Conservation (phyloP, 106 monocot genomes). For the Dendrobium chrysotoxum region DNA sequence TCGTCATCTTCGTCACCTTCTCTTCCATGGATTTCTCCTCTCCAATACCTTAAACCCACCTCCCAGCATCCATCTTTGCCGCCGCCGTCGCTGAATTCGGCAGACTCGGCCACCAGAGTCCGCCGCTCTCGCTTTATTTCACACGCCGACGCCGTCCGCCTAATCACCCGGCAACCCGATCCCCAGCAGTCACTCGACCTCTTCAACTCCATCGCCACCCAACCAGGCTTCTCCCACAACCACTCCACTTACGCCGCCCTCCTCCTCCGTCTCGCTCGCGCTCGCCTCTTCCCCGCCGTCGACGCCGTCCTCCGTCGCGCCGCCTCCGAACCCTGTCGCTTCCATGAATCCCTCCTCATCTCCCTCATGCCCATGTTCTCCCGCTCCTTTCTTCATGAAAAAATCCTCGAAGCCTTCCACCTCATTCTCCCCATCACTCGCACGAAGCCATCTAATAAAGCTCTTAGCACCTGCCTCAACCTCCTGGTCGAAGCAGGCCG, state of each 20-base stretch:
- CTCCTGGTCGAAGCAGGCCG: conserved; percentile 39
- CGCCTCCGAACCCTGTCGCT: conserved; percentile 47
- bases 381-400: conserved; percentile 23
- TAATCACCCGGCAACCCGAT: conserved; percentile 36
- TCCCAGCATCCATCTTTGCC: neutral
- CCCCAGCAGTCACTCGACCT: conserved; percentile 74
- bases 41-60: conserved; percentile 25
- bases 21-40: conserved; percentile 62
- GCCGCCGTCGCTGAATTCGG: conserved; percentile 2
- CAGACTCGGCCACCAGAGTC: neutral
- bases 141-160: conserved; percentile 46
- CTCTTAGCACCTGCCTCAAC: conserved; percentile 58
- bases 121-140: conserved; percentile 35
- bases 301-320: conserved; percentile 47
- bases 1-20: conserved; percentile 9
- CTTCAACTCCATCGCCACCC: conserved; percentile 56
- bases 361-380: conserved; percentile 55
- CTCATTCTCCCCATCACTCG: conserved; percentile 55
- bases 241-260: conserved; percentile 69
- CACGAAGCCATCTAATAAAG: conserved; percentile 48
- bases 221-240: conserved; percentile 69
- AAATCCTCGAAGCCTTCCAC: conserved; percentile 27
- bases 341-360: conserved; percentile 59
- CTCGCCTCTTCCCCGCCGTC: conserved; percentile 37
- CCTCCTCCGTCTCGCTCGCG: conserved; percentile 61